These are phyloP conservation scores for Fusarium succisae DNA, from an alignment of 2,329 filamentous ascomycete species.

Conservation along the genomic window DNA sequence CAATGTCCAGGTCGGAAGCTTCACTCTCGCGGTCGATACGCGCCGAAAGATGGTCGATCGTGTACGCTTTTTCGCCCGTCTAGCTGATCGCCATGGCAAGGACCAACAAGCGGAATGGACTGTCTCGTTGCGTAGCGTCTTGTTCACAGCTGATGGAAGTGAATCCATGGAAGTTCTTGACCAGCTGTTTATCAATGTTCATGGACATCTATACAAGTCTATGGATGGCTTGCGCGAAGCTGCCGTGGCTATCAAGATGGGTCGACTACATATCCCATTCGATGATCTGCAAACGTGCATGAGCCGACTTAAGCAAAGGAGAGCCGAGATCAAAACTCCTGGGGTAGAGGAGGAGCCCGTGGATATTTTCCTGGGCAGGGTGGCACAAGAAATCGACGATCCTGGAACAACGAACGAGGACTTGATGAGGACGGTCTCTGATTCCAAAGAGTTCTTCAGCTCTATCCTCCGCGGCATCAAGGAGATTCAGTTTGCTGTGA, in stretches of 20 bases:
- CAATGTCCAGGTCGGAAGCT: slow-evolving; percentile 82
- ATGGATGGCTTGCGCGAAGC: slow-evolving; percentile 89
- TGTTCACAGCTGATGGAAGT: slow-evolving; percentile 86
- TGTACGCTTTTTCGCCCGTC: slow-evolving; percentile 86
- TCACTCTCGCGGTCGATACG: slow-evolving; percentile 90
- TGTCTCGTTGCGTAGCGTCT: slow-evolving; percentile 81
- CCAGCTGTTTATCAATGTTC: slow-evolving; percentile 86
- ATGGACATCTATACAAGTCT: slow-evolving; percentile 87
- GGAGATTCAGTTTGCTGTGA: slow-evolving; percentile 94
- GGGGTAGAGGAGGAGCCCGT: slow-evolving; percentile 58
- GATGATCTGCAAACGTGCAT: slow-evolving; percentile 80
- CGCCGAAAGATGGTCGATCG: slow-evolving; percentile 90
- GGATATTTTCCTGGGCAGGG: slow-evolving; percentile 74
- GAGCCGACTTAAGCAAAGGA: slow-evolving; percentile 62
- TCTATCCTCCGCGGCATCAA: slow-evolving; percentile 93
- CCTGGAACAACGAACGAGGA: slow-evolving; percentile 73
- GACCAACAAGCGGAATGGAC: slow-evolving; percentile 91
- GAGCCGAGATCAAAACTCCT: slow-evolving; percentile 48
- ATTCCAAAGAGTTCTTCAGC: slow-evolving; percentile 90
- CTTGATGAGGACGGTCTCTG: slow-evolving; percentile 84
- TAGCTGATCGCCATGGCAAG: slow-evolving; percentile 66
- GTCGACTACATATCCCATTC: slow-evolving; percentile 87
- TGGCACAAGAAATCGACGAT: slow-evolving; percentile 77
- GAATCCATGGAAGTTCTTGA: slow-evolving; percentile 91
- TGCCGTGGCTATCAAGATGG: slow-evolving; percentile 88